Base-by-base conservation (phyloP, 2,329 filamentous ascomycete genomes). In the Fragosphaeria purpurea region DNA sequence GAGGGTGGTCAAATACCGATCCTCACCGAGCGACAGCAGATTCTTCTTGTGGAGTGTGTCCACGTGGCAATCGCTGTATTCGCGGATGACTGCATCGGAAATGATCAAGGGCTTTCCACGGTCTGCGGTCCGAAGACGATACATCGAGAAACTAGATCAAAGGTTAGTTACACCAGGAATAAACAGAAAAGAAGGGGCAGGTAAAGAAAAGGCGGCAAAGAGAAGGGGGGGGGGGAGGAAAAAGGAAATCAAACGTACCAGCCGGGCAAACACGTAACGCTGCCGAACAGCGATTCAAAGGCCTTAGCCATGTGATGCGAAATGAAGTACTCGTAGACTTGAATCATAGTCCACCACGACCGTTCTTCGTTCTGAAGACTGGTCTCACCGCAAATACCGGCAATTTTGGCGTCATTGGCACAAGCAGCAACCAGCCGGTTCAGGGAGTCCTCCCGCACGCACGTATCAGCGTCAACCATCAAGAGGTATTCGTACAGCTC, bases 271-370 rank as follows among this genome's bases (percentile, higher is more conserved):
- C 93, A 98, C 53, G 93, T 98, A 54, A 98, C 93, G 67, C 88
- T 95, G 63, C 90, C 93, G 63, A 98, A 98, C 54, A 98, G 80
- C 54, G 89, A 96, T 67, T 98, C 93, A 64, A 98, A 98, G 55
- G 93, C 88, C 73, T 98, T 98, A 49, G 93, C 77, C 65, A 98
- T 72, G 69, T 98, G 86, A 75, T 98, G 93, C 34, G 93, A 97
- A 63, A 98, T 98, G 67, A 90, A 98, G 74, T 98, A 98, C 67
- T 98, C 93, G 71, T 98, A 98, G 57, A 98, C 93, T 67, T 98
- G 93, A 62, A 98, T 98, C 93, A 98, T 98, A 10, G 93, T 98
- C 88, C 88, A 95, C 89, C 90, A 97, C 61, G 84, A 90, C 58
- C 84, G 79, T 61, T 96, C 88, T 66, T 96, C 91, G 62, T 98